Evolutionary conservation across 2,329 filamentous ascomycete species (phyloP).

Genomic region (Orbilia quercus): DNA sequence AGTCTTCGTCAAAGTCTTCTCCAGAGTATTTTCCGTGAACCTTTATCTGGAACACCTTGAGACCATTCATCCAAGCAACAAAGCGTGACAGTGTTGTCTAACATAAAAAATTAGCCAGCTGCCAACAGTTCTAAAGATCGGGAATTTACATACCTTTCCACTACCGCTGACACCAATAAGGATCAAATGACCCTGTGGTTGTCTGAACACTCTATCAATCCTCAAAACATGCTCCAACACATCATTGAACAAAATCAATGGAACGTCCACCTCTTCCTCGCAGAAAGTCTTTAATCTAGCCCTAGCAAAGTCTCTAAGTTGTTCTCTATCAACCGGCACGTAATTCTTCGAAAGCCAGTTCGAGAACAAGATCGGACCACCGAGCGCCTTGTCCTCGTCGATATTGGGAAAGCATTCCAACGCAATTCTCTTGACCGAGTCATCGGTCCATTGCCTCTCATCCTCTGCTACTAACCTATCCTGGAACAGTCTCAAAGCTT

Average conservation of each 20-base stretch:
- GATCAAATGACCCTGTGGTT: conserved; percentile 97
- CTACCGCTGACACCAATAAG: conserved; percentile 98
- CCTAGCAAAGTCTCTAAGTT: conserved; percentile 96
- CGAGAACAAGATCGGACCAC: conserved; percentile 94
- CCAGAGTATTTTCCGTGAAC: conserved; percentile 98
- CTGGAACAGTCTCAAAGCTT: conserved; percentile 94
- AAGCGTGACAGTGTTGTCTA: conserved; percentile 93
- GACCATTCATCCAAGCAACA: conserved; percentile 99
- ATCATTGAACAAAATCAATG: conserved; percentile 98
- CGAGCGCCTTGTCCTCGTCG: conserved; percentile 86
- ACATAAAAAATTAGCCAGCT: conserved; percentile 12
- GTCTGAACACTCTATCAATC: conserved; percentile 97
- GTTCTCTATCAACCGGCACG: conserved; percentile 92
- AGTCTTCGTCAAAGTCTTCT: conserved; percentile 98
- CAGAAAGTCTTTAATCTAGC: conserved; percentile 97
- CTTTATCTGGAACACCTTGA: conserved; percentile 99
- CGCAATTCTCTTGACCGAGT: conserved; percentile 85
- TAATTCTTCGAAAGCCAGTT: conserved; percentile 99
- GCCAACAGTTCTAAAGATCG: neutral
- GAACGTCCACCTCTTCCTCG: conserved; percentile 98
- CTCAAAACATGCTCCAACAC: conserved; percentile 97
- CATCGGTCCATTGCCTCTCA: conserved; percentile 93
- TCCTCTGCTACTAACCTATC: conserved; percentile 95
- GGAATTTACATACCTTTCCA: conserved; percentile 72
- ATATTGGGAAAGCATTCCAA: conserved; percentile 95